Conservation (phyloP, 192 early-diverging fungal genomes). For the Coemansia sp. region DNA sequence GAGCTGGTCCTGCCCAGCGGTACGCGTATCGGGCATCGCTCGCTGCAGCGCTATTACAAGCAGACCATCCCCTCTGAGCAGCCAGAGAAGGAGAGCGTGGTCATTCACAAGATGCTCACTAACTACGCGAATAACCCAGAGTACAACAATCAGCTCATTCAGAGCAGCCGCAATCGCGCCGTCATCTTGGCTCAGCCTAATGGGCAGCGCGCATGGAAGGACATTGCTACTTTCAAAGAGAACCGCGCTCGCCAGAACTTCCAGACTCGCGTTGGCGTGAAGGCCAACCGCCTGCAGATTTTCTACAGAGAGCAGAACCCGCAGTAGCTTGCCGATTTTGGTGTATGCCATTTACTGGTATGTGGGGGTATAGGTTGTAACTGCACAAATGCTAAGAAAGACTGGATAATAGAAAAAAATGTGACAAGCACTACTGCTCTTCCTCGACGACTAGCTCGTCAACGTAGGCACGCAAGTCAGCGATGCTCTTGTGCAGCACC, state of each 20-base stretch:
- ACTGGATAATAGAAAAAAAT: neutral
- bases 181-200: slow-evolving; percentile 40
- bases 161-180: slow-evolving; percentile 35
- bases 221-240: slow-evolving; percentile 59
- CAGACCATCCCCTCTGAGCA: slow-evolving; percentile 65
- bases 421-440: neutral
- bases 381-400: neutral
- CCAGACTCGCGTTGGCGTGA: slow-evolving; percentile 64
- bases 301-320: slow-evolving; percentile 84
- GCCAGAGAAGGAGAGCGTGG: slow-evolving; percentile 68
- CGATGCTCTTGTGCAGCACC: slow-evolving; percentile 37
- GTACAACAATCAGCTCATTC: slow-evolving; percentile 34
- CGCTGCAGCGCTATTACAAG: slow-evolving; percentile 78
- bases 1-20: slow-evolving; percentile 89
- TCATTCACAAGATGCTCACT: slow-evolving; percentile 76
- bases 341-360: no score
- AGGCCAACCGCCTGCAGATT: slow-evolving; percentile 83
- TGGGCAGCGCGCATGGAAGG: slow-evolving; percentile 39
- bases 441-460: slow-evolving; percentile 54
- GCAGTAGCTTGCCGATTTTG: neutral
- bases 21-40: slow-evolving; percentile 74
- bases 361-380: neutral
- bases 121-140: slow-evolving; percentile 58
- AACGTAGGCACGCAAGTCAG: slow-evolving; percentile 34
- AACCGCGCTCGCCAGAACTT: slow-evolving; percentile 60